Conservation (phyloP, 2,329 filamentous ascomycete genomes). For the Beauveria rudraprayagi region DNA sequence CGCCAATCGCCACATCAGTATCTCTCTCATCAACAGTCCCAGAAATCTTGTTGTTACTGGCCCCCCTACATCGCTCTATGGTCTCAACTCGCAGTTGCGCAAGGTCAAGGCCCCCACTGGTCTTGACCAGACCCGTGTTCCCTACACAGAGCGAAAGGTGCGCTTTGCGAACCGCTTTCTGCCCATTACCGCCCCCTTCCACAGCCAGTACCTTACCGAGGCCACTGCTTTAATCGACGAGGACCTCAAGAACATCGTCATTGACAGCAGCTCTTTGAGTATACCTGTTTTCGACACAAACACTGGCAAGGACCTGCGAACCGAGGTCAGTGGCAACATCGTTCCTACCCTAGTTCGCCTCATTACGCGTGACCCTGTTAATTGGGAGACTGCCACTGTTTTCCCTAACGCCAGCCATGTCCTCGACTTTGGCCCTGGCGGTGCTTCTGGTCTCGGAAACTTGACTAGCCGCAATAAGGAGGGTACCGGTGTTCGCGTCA, state of each 20-base stretch:
- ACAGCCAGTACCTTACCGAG: constrained; percentile 84
- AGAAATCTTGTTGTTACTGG: constrained; percentile 96
- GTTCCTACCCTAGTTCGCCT: constrained; percentile 81
- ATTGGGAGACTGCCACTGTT: constrained; percentile 92
- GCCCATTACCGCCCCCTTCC: constrained; percentile 95
- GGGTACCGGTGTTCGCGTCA: constrained; percentile 92
- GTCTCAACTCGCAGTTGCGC: constrained; percentile 86
- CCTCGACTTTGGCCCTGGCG: constrained; percentile 92
- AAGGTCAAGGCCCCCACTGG: constrained; percentile 98
- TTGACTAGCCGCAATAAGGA: constrained; percentile 99
- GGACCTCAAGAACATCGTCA: constrained; percentile 75
- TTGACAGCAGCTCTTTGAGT: constrained; percentile 63
- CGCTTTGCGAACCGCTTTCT: constrained; percentile 96
- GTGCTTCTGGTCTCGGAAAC: constrained; percentile 90
- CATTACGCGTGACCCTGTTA: constrained; percentile 88
- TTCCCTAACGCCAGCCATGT: constrained; percentile 91
- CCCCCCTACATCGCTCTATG: constrained; percentile 90
- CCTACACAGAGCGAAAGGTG: constrained; percentile 90
- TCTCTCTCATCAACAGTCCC: constrained; percentile 93
- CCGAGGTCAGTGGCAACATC: constrained; percentile 64
- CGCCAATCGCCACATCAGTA: constrained; percentile 82
- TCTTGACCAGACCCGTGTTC: constrained; percentile 87
- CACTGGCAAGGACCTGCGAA: constrained; percentile 75
- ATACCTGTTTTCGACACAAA: constrained; percentile 89
- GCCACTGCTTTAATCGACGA: constrained; percentile 77